Evolutionary conservation across 2,329 filamentous ascomycete species (phyloP), one percentile per base, ranked within the genome.

Genomic region (Scolecobasidium constrictum): DNA sequence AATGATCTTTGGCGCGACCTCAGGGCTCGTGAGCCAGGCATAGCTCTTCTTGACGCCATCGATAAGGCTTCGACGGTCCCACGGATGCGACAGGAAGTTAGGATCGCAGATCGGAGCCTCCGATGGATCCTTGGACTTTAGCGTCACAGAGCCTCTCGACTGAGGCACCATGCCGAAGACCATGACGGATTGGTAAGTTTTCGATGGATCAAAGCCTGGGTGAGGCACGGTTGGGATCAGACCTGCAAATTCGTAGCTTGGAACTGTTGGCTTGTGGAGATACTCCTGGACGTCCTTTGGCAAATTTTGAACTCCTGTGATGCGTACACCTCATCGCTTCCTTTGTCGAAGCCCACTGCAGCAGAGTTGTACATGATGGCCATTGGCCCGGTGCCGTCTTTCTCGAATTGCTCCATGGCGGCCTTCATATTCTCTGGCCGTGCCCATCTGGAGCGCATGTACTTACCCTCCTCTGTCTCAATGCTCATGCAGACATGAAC

Each of bases 241-340:
- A 2, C 62, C 67, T 6, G 69, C 43, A 13, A 79, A 53, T 49
- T 81, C 77, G 48, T 67, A 78, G 38, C 72, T 66, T 0, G 78
- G 77, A 2, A 80, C 64, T 1, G 70, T 75, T 12, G 66, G 60
- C 16, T 62, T 61, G 35, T 52, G 54, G 1, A 81, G 53, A 46
- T 65, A 69, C 0, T 57, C 53, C 49, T 71, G 65, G 7, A 66
- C 59, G 1, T 59, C 43, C 0, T 48, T 42, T 0, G 72, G 66
- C 0, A 81, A 60, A 1, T 56, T 33, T 67, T 55, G 52, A 75
- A 78, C 50, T 80, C 71, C 0, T 61, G 48, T 0, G 61, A 64
- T 1, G 7, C 16, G 17, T 54, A 43, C 1, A 58, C 51, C 2
- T 76, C 51, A 1, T 50, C 49, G 4, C 66, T 59, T 0, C 65